Evolutionary conservation across 2,329 filamentous ascomycete genomes (phyloP), one percentile per base, ranked within the genome.

Genomic region (Trichoderma oligosporum): DNA sequence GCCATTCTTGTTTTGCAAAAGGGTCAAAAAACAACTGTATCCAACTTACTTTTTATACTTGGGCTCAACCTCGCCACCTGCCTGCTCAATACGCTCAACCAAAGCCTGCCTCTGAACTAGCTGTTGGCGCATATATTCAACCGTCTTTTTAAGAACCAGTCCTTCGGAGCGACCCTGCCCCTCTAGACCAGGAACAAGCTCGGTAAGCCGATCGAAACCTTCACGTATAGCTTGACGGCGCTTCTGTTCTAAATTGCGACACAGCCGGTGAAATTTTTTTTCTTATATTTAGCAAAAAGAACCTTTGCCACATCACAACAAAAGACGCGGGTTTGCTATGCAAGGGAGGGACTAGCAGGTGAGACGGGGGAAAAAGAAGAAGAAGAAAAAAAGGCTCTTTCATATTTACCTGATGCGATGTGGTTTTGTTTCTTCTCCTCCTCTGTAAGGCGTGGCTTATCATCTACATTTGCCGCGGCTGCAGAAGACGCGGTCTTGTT

Each of bases 141-240:
- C 82, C 0, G 86, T 88, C 62, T 81, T 81, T 61, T 85, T 83
- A 20, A 96, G 78, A n/a, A 96, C 90, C 16, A 91, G 78, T 25
- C 89, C 89, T 71, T 96, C 91, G 62, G 89, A 94, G 44, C 91
- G 84, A 1, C 88, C 91, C 67, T 92, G 88, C 1, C 91, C 91
- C 65, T 89, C 82, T 53, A 95, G 79, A 0, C 89, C 90, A 0
- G 91, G 91, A 1, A 96, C 89, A 29, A 95, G 79, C 53, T 86
- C 82, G 14, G 89, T 89, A 24, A 96, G 80, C 31, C 85, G 82
- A 70, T 96, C 90, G 70, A 95, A 96, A 57, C 88, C 89, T 58
- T 89, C 85, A 45, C 91, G 82, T 63, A 96, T 96, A 12, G 87
- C 88, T 59, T 76, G 70, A 27, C 76, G 69, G 35, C 76, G 70